Base-by-base conservation (phyloP, 768 basidiomycete genomes). In the Sporobolomyces pararoseus region DNA sequence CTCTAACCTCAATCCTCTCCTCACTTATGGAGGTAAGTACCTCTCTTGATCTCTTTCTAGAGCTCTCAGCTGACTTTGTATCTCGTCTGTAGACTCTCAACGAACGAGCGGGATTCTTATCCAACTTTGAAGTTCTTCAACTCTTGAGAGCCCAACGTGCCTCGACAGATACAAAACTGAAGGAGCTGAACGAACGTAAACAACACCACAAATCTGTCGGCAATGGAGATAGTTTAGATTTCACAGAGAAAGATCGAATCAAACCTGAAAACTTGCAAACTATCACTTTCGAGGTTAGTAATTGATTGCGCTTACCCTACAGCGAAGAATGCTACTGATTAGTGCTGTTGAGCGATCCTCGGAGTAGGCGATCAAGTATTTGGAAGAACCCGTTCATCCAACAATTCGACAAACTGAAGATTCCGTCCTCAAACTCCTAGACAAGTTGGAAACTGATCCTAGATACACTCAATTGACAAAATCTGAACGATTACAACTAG, bases 401-500 rank as follows among this genome's bases (percentile, higher is more conserved):
- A 87, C 86, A 0, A 77, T 80, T 0, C 78, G 83, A 13, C 92
- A 95, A 79, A 86, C 86, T 2, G 81, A 84, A 2, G 83, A 84
- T 60, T 84, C 85, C 17, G 85, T 95, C 65, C 80, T 85, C 1
- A 81, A 82, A 65, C 86, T 96, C 17, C 85, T 89, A 23, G 84
- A 85, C 65, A 82, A 82, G 46, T 85, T 97, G 14, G 84, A 85
- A 3, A 81, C 85, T 25, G 89, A 86, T 71, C 25, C 42, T 13
- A 7, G 46, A 29, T 61, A 60, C 42, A 14, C n/a, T 25, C 83
- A 84, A 39, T 81, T 97, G 70, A 94, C 92, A 2, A 96, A 94
- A 75, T 86, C 89, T 4, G 94, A 97, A 82, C 92, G 93, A 77
- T 83, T 96, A 4, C 91, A 94, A 76, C 84, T 96, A 42, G 87